Percentiles rank a stretch among this genome's conserved stretches.
Evolutionary conservation across 106 monocot species (phyloP).

Genomic region (Apostasia ramifera): DNA sequence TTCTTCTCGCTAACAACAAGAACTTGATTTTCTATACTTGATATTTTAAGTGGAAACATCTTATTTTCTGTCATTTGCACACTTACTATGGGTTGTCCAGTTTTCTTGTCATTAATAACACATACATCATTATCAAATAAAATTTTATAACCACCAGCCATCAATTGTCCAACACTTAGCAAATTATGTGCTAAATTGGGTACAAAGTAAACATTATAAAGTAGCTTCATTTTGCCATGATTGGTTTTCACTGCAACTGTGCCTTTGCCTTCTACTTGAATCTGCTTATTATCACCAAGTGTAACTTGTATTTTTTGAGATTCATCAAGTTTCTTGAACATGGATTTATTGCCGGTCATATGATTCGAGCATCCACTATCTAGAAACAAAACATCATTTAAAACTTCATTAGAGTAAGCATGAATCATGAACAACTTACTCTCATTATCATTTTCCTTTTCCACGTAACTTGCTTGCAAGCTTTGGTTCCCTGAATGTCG

Average conservation of each 20-base stretch:
- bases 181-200: slow-evolving; percentile 7
- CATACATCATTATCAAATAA: background rate
- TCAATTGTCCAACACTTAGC: slow-evolving; percentile 10
- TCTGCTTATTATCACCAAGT: background rate
- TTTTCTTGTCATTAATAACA: background rate
- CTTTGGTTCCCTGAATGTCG: background rate
- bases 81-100: no score
- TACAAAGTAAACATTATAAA: slow-evolving; percentile 6
- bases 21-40: background rate
- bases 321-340: background rate
- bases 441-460: no score
- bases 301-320: background rate
- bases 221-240: background rate
- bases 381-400: background rate
- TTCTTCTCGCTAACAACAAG: background rate
- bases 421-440: no score
- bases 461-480: background rate
- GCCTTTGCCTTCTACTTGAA: slow-evolving; percentile 8
- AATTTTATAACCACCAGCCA: background rate
- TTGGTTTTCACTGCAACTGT: background rate
- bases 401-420: no score
- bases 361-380: slow-evolving; percentile 5
- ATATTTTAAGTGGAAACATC: background rate
- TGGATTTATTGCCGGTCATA: background rate
- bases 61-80: background rate